A percentile compares a stretch with the other conserved stretches of the same genome.
These are phyloP conservation scores for Porpolomopsis calyptriformis DNA, from an alignment of 768 basidiomycete species.

Conservation along the genomic window DNA sequence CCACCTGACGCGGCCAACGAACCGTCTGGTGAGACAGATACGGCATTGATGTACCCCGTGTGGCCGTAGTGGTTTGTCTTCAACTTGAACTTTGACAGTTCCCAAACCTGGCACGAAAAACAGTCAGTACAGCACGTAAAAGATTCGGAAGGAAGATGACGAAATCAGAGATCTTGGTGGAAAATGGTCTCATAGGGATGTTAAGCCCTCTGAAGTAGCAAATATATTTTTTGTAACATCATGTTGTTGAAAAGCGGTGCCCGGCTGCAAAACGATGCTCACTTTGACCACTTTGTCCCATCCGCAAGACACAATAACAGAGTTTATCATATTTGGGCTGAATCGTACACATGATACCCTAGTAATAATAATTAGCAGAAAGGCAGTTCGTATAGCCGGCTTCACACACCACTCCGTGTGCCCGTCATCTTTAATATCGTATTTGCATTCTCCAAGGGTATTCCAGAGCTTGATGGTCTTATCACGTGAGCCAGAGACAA, in stretches of 20 bases:
- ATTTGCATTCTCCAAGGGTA: slow-evolving; percentile 99
- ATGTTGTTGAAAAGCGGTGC: slow-evolving; percentile 17
- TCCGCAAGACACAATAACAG: slow-evolving; percentile 96
- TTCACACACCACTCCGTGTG: slow-evolving; percentile 79
- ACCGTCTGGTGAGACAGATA: slow-evolving; percentile 97
- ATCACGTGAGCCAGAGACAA: slow-evolving; percentile 97
- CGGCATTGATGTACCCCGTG: slow-evolving; percentile 97
- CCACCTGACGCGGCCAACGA: slow-evolving; percentile 98
- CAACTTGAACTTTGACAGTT: slow-evolving; percentile 98
- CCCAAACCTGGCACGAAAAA: slow-evolving; percentile 75
- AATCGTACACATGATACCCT: slow-evolving; percentile 99
- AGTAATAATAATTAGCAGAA: slow-evolving; percentile 5
- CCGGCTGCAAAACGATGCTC: slow-evolving; percentile 19
- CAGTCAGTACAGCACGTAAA: slow-evolving; percentile 8
- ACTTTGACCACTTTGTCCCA: slow-evolving; percentile 99
- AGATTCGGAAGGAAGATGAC: slow-evolving; percentile 8
- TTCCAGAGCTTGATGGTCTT: slow-evolving; percentile 99
- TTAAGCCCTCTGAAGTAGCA: slow-evolving; percentile 78
- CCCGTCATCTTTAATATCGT: slow-evolving; percentile 97
- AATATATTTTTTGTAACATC: slow-evolving; percentile 47
- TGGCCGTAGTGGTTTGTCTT: slow-evolving; percentile 99
- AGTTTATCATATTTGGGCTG: slow-evolving; percentile 94
- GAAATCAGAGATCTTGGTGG: slow-evolving; percentile 70
- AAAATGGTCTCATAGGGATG: slow-evolving; percentile 60
- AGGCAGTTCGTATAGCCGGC: slow-evolving; percentile 4